Evolutionary conservation across 495 filamentous ascomycete species (phyloP), one percentile per base, ranked within the genome.

Genomic region (Aspergillus kassunensis): DNA sequence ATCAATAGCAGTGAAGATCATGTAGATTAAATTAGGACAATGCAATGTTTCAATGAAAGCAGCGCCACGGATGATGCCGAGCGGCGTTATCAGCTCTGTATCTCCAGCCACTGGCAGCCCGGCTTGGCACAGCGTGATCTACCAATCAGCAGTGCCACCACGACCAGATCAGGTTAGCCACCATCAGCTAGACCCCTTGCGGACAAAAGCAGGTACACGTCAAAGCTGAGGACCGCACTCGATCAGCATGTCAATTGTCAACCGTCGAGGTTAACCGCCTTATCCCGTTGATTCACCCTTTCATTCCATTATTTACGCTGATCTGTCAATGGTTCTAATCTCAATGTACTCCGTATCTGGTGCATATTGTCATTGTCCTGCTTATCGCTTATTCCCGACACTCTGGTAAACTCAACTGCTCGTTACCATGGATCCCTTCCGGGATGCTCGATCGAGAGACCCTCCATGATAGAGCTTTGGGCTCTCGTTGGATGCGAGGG

Each of bases 241-340:
- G n/a, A n/a, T 41, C 37, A 8, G 18, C 6, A 41, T 27, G 13
- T 46, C 7, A 30, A 37, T 15, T 40, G 15, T n/a, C 21, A 8
- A 6, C 21, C 21, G 13, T 24, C 35, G 15, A 21, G 29, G 27
- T 20, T 44, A 55, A 40, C 40, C 52, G 44, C 54, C 54, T 56
- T 56, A 56, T 48, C 55, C 55, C 24, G 4, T 9, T 27, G 24
- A 27, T 27, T 36, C n/a, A 16, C n/a, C 1, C 34, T 1, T 18
- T 12, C 45, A 44, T 35, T 44, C 30, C 41, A 68, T 68, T 68
- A 68, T 65, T 64, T 49, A 42, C 52, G 53, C 42, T 13, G 47
- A 54, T 62, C 56, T 53, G 62, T 65, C 59, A 67, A 45, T 54
- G 50, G 53, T 49, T 43, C 44, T 43, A 57, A 57, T 57, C 55